phyloP scores from a whole-genome alignment of 2,329 filamentous ascomycete species.

The Rhynchosporium secalis region DNA sequence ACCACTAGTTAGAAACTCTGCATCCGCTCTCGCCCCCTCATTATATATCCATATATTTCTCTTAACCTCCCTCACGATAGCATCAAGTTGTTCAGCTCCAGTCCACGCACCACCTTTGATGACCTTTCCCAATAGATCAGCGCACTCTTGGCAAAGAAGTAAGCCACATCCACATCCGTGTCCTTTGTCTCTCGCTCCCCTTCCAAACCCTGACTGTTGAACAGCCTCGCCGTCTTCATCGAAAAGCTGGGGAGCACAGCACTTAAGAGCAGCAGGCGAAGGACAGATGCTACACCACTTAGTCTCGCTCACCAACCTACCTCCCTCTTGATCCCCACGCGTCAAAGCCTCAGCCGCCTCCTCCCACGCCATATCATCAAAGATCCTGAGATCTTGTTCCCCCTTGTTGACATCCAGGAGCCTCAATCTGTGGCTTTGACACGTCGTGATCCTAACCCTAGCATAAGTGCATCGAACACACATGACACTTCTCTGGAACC shows the following conservation, averaged over 20 bases:
- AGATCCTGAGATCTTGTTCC: conserved; percentile 22
- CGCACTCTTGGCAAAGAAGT: conserved; percentile 28
- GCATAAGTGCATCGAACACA: conserved; percentile 33
- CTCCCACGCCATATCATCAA: conserved; percentile 15
- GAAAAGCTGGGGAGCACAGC: conserved; percentile 13
- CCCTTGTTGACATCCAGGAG: conserved; percentile 1
- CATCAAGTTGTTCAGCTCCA: conserved; percentile 15
- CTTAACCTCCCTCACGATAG: conserved; percentile 13
- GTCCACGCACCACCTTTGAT: conserved; percentile 4
- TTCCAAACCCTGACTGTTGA: too few species aligned
- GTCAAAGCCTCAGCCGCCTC: not conserved
- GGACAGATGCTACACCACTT: conserved; percentile 36
- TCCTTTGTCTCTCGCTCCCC: not conserved
- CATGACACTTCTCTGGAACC: conserved; percentile 29
- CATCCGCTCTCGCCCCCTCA: conserved; percentile 30
- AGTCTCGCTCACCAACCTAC: conserved; percentile 19
- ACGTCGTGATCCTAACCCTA: conserved; percentile 28
- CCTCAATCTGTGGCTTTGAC: conserved; percentile 23
- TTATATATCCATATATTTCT: conserved; percentile 12
- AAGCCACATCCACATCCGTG: conserved; percentile 29
- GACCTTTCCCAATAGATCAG: conserved; percentile 15
- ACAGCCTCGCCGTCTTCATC: conserved; percentile 7
- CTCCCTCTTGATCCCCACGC: conserved; percentile 13
- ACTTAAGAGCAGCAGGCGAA: conserved; percentile 24
- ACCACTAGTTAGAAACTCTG: conserved; percentile 21